Base-by-base conservation (phyloP, 164 flowering plant species). In the Berberis thunbergii region DNA sequence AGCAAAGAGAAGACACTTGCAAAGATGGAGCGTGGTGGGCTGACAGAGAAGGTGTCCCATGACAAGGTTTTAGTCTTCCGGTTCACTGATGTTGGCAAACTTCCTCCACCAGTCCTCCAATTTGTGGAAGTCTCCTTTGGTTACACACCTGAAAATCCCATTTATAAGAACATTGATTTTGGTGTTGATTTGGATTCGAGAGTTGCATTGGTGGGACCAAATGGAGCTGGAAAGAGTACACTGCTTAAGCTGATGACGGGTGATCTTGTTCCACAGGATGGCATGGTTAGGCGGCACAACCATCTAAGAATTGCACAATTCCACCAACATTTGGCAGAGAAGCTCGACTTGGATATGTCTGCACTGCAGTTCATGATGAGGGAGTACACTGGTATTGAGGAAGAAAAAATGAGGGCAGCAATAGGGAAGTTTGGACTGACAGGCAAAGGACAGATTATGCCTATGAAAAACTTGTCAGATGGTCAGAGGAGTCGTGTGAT, bases 201-300 rank as follows among this genome's bases (percentile, higher is more conserved):
- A 72, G 69, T 93, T 3, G 98, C 98, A 7, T 67, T 93, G 64
- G 98, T 90, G 61, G 98, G 98, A 50, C 98, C 98, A 10, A 93
- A 93, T 72, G 98, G 98, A 2, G 98, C 98, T 67, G 99, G 97
- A 52, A 94, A 94, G 75, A 91, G 97, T 69, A 94, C 99, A 0
- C 67, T 94, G 62, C 78, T 94, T 75, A 94, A 94, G 86, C 89
- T 94, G 72, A 89, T 94, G 97, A 91, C 97, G 1, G 99, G 99
- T 69, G 98, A 94, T 1, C 70, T 94, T 66, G 69, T 61, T 55
- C 97, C 98, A 62, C 67, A 64, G 40, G 98, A 94, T 68, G 98
- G 98, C 73, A 94, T 91, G 97, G 96, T 94, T 6, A 64, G 95
- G 70, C 84, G 98, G 44, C 98, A 94, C 76, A 94, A 94, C 72